Conservation (phyloP, 768 basidiomycete species). For the Mycena alexandri region DNA sequence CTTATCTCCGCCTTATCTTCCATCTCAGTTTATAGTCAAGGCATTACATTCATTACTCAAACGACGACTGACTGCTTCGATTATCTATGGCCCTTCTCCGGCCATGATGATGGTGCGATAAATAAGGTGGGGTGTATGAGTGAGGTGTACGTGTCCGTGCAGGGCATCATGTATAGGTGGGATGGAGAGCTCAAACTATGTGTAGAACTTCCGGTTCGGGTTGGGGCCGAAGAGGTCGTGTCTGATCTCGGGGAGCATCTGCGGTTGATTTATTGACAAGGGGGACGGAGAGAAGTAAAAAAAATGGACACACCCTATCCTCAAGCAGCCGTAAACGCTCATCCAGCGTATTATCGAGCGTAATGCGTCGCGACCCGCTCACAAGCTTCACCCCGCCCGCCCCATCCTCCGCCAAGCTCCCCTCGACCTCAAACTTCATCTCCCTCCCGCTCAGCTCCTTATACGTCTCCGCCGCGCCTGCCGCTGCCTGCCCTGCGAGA, state of each 20-base stretch:
- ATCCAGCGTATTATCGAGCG: constrained; percentile 94
- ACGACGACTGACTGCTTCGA: no score
- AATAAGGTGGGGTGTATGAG: not conserved
- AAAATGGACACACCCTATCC: constrained; percentile 73
- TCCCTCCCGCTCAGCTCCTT: constrained; percentile 82
- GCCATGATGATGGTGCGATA: no score
- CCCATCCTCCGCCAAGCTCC: constrained; percentile 72
- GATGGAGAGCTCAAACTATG: constrained; percentile 50
- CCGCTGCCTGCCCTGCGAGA: constrained; percentile 72
- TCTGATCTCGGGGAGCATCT: constrained; percentile 98
- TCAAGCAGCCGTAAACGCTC: constrained; percentile 91
- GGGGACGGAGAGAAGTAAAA: not conserved
- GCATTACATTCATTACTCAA: no score
- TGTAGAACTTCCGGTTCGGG: constrained; percentile 93
- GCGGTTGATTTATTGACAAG: not conserved
- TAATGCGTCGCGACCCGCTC: constrained; percentile 82
- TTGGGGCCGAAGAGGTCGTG: constrained; percentile 90
- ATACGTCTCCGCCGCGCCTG: constrained; percentile 74
- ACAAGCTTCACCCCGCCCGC: constrained; percentile 88
- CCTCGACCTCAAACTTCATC: constrained; percentile 70
- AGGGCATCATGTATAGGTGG: not conserved
- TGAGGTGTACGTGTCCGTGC: constrained; percentile 18
- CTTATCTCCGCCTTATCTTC: no score
- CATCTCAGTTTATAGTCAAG: no score
- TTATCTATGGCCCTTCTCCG: no score